phyloP scores from a whole-genome alignment of 768 basidiomycete genomes.

The Auriscalpium microsporum region DNA sequence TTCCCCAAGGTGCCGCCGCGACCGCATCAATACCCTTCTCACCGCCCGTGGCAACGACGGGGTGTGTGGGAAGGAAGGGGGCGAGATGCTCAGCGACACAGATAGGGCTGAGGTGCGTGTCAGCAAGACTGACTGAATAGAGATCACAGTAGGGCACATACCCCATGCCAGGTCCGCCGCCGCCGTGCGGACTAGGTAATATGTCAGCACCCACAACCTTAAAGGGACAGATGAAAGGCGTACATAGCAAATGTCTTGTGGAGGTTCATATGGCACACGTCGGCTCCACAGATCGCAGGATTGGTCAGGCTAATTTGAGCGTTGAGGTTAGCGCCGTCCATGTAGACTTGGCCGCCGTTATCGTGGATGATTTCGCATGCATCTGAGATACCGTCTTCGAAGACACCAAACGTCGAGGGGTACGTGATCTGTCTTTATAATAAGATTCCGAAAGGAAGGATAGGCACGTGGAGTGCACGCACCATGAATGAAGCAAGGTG shows the following conservation, averaged over 20 bases:
- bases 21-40: conserved; percentile 77
- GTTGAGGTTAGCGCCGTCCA: conserved; percentile 94
- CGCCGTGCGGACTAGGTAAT: conserved; percentile 76
- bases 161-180: conserved; percentile 96
- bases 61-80: conserved; percentile 90
- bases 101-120: conserved; percentile 55
- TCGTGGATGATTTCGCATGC: conserved; percentile 91
- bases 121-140: background rate
- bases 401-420: conserved; percentile 96
- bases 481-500: conserved; percentile 96
- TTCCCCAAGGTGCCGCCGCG: conserved; percentile 88
- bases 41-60: conserved; percentile 57
- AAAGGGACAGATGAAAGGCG: conserved; percentile 18
- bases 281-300: conserved; percentile 90
- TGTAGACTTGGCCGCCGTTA: conserved; percentile 94
- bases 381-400: conserved; percentile 82
- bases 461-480: conserved; percentile 13
- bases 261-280: conserved; percentile 96
- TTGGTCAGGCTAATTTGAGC: conserved; percentile 91
- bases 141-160: conserved; percentile 25
- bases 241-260: conserved; percentile 98
- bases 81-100: conserved; percentile 90
- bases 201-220: background rate
- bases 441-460: conserved; percentile 6
- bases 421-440: conserved; percentile 67